Base-by-base conservation (phyloP, 192 early-diverging fungal species). In the Lunasporangiospora selenospora region DNA sequence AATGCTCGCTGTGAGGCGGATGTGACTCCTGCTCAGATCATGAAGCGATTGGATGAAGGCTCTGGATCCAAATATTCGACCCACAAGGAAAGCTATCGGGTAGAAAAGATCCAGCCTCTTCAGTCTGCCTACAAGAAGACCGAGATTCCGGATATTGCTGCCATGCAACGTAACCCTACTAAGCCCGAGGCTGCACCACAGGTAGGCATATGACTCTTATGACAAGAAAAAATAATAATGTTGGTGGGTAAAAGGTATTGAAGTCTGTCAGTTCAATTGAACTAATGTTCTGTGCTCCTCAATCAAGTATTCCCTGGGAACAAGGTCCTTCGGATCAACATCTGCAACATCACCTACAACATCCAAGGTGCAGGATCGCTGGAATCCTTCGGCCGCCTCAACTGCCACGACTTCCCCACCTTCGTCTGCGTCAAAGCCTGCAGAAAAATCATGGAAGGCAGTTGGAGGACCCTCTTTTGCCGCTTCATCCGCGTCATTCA, bases 61-160 rank as follows among this genome's bases (percentile, higher is more conserved):
- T 90, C 93, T 15, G 96, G 95, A 2, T 88, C 95, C 11, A 95
- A 96, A 55, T 98, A 98, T 75, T 92, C 92, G 54, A 81, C 90
- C 29, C 91, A 92, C 47, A 82, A 87, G 63, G 85, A 85, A 46
- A 53, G 40, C 16, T 57, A 50, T 15, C 55, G 43, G 23, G 27
- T 42, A 43, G 75, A 75, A 36, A 64, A 26, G 53, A 81, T 57
- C 51, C 80, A 29, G 42, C 75, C 53, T 32, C 75, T 36, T 69
- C 86, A 53, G 76, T 88, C 87, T 26, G 87, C 85, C 9, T 87
- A 87, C 57, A 65, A 83, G 49, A 85, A 76, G 54, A 85, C 80
- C 0, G 67, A 85, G 67, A 76, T 87, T 18, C 85, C 85, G 2
- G 80, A 85, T 71, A 82, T 87, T 64, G 63, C 81, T 13, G 65